These are phyloP conservation scores for Exophiala phaeomuriformis DNA, from an alignment of 2,329 filamentous ascomycete genomes.

Conservation along the genomic window DNA sequence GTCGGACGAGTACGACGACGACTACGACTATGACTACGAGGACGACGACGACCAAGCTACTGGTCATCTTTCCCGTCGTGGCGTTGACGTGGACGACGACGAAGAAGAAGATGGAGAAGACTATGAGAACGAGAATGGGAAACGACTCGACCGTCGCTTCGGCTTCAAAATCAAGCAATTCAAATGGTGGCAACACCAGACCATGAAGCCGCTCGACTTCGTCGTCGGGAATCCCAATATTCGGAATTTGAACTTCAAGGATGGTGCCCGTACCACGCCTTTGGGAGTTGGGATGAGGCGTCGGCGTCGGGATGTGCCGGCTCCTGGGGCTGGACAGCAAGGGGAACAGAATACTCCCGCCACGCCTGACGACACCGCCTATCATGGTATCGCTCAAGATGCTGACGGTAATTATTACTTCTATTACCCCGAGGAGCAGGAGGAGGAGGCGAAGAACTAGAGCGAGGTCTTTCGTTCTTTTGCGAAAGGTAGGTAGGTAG, in stretches of 20 bases:
- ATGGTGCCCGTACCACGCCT: neutral
- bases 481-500: too few species aligned
- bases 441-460: too few species aligned
- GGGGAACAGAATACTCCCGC: neutral
- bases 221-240: constrained; percentile 7
- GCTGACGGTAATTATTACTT: neutral
- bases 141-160: neutral
- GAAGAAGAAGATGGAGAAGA: neutral
- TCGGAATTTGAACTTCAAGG: constrained; percentile 2
- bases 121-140: neutral
- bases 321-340: neutral
- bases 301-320: neutral
- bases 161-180: neutral
- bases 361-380: neutral
- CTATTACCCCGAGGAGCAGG: neutral
- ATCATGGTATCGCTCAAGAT: constrained; percentile 4
- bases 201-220: neutral
- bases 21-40: neutral
- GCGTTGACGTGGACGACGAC: constrained; percentile 1
- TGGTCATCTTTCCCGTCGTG: neutral
- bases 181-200: constrained; percentile 5
- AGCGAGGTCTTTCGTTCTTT: too few species aligned
- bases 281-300: neutral
- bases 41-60: constrained; percentile 2
- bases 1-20: neutral